Percentiles rank a stretch among this genome's conserved stretches.
Conservation (phyloP, 495 filamentous ascomycete genomes). For the Aspergillus indologenus region DNA sequence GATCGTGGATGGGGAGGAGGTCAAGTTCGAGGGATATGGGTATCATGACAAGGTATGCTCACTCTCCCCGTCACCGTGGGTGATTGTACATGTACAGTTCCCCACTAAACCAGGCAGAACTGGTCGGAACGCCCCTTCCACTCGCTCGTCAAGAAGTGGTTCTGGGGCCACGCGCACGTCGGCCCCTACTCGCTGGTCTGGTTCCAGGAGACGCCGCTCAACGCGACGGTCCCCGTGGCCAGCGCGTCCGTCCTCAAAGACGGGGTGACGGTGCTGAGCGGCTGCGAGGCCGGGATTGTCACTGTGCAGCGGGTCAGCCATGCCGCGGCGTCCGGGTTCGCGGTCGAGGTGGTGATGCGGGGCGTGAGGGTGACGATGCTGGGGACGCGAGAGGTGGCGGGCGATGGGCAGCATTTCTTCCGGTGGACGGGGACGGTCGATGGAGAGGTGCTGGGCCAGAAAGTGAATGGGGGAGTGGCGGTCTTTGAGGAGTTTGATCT, state of each 20-base stretch:
- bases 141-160: conserved; percentile 22
- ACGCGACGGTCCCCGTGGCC: conserved; percentile 14
- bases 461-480: conserved; percentile 11
- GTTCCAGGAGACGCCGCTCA: conserved; percentile 30
- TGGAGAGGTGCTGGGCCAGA: conserved; percentile 17
- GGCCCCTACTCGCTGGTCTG: conserved; percentile 41
- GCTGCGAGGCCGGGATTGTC: conserved; percentile 18
- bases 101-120: conserved; percentile 1
- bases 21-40: conserved; percentile 34
- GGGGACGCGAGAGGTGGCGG: conserved; percentile 15
- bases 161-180: conserved; percentile 42
- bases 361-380: conserved; percentile 23
- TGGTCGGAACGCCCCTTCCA: conserved; percentile 19
- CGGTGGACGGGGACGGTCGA: too few relatives aligned
- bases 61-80: not conserved
- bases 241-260: not conserved
- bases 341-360: conserved; percentile 12
- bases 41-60: conserved; percentile 40
- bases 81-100: not conserved
- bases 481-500: conserved; percentile 9
- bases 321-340: conserved; percentile 1
- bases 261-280: not conserved
- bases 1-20: conserved; percentile 20
- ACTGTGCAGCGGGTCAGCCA: conserved; percentile 4
- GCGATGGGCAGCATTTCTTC: conserved; percentile 25